Evolutionary conservation across 768 basidiomycete genomes (phyloP).

Genomic region (Galerina sulciceps): DNA sequence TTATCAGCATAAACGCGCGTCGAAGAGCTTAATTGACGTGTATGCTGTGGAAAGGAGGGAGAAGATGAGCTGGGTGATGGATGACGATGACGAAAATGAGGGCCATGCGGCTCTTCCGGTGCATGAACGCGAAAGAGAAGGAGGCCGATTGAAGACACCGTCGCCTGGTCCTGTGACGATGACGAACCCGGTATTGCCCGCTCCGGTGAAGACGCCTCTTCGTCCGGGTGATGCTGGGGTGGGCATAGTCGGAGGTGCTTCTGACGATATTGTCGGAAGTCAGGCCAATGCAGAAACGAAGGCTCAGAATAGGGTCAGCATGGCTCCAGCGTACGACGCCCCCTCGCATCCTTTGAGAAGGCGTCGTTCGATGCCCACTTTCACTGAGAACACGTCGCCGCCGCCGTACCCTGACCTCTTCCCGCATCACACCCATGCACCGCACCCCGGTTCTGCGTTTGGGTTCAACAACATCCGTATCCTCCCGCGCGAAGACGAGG

Average conservation of each 20-base stretch:
- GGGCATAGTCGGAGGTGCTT: not conserved
- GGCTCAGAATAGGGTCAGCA: constrained; percentile 31
- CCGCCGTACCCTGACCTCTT: constrained; percentile 53
- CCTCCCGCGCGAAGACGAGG: constrained; percentile 78
- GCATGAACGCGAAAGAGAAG: not conserved
- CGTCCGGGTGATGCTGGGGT: not conserved
- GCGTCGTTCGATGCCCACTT: constrained; percentile 75
- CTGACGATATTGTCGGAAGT: not conserved
- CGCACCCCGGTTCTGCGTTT: constrained; percentile 10
- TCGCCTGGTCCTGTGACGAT: not conserved
- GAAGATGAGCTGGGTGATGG: constrained; percentile 12
- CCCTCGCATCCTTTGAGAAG: constrained; percentile 50
- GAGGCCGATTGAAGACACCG: constrained; percentile 7
- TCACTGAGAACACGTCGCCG: constrained; percentile 57
- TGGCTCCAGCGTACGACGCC: constrained; percentile 34
- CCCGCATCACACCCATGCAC: constrained; percentile 5
- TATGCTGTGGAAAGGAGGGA: constrained; percentile 35
- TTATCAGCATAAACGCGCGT: constrained; percentile 63
- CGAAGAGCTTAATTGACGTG: constrained; percentile 69
- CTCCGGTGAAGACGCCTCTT: not conserved
- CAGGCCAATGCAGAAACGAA: not conserved
- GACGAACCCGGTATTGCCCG: too few relatives aligned
- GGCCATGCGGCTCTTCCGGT: not conserved
- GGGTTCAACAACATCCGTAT: constrained; percentile 29
- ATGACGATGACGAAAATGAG: constrained; percentile 11